Base-by-base conservation (phyloP, 108 stramenopile species). In the Nannochloropsis gaditana region DNA sequence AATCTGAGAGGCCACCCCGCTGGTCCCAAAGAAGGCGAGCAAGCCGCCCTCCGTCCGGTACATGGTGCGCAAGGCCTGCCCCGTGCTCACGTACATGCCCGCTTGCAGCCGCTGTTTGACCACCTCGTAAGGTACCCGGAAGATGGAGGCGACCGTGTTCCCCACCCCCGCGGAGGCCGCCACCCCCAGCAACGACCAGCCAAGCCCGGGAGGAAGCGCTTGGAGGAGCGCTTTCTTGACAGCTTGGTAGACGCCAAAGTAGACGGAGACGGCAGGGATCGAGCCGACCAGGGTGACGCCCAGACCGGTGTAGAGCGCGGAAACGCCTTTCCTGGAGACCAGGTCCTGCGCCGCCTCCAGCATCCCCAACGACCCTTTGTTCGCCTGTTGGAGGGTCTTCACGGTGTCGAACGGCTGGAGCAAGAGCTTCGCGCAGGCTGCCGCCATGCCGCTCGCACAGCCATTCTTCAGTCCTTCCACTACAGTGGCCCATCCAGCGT, bases 91-190 rank as follows among this genome's bases (percentile, higher is more conserved):
- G 90, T 96, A 96, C 42, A 89, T 90, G 44, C 94, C 94, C 0
- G 95, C 95, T 90, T 98, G 97, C 41, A 98, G 91, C 79, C 94
- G 92, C 88, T 96, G 96, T 87, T 97, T 97, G 11, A 96, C 93
- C 9, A 96, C 96, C 87, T 98, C 97, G 88, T 96, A 96, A 11
- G 97, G 97, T n/a, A 96, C 96, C 31, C 97, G 90, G 2, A 95
- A 95, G 84, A 95, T 41, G 41, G 80, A 81, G 80, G 80, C 80
- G 41, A 81, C 41, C 3, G 80, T 81, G 80, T 81, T 81, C 21
- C 80, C 80, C 19, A 95, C 43, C 1, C 94, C 96, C 3, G 95
- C 95, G 41, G 91, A 90, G 2, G 96, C 95, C 94, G 95, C 94
- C 43, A 93, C 84, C 4, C 96, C 95, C 21, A 81, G 80, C 41